phyloP scores from a whole-genome alignment of 305 asterid species.

The Fraxinus floribunda region DNA sequence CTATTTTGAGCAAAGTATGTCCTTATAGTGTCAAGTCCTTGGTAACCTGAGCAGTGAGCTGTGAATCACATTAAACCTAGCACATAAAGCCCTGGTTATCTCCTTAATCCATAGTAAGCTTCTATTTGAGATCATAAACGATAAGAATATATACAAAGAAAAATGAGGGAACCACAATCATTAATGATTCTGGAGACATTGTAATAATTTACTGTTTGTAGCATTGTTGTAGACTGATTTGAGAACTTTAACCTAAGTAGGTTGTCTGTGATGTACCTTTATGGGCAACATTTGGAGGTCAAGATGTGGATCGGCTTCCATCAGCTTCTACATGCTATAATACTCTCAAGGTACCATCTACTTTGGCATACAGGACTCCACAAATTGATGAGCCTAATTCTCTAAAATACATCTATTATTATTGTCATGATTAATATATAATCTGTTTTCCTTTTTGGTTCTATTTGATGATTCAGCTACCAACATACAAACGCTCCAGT shows the following conservation, averaged over 20 bases:
- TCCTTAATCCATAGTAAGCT: background rate
- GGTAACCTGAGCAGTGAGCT: background rate
- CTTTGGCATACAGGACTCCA: slow-evolving; percentile 6
- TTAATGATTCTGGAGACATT: background rate
- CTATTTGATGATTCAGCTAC: slow-evolving; percentile 57
- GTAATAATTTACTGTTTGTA: background rate
- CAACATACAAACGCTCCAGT: slow-evolving; percentile 81
- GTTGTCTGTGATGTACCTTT: slow-evolving; percentile 81
- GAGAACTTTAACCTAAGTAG: slow-evolving; percentile 38
- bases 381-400: slow-evolving; percentile 10
- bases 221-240: slow-evolving; percentile 17
- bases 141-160: background rate
- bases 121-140: background rate
- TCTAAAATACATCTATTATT: background rate
- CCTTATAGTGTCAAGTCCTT: background rate
- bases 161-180: background rate
- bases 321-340: slow-evolving; percentile 98
- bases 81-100: background rate
- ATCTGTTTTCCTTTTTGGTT: slow-evolving; percentile 19
- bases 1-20: background rate
- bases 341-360: slow-evolving; percentile 72
- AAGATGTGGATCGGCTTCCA: slow-evolving; percentile 97
- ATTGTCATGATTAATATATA: slow-evolving; percentile 1
- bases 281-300: slow-evolving; percentile 94
- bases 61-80: background rate